Evolutionary conservation across 2,329 filamentous ascomycete species (phyloP), one percentile per base, ranked within the genome.

Genomic region (Epichloe festucae): DNA sequence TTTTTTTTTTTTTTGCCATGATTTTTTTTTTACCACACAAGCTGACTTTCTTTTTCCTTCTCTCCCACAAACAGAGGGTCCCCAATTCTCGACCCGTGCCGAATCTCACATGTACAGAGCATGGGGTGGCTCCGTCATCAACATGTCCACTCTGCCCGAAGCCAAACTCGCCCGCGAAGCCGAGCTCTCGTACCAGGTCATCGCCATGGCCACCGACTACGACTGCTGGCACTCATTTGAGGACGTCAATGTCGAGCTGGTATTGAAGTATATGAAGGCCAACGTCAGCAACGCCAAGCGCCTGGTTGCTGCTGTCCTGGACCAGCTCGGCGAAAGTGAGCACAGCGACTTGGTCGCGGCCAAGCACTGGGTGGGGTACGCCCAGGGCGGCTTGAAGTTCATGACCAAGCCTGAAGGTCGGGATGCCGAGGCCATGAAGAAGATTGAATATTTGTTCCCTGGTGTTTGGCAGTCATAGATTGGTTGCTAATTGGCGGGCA

Each of bases 141-240:
- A 97, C 79, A 98, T 98, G 93, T 95, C 88, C 44, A 85, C 85
- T 14, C 78, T 98, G 15, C 93, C 93, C 19, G 93, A 98, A 73
- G 87, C 91, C 48, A 98, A 98, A 76, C 82, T 98, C 19, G 93
- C 93, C 10, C 84, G 88, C 50, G 93, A 98, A 73, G 93, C 93
- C 23, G 93, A 98, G 74, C 86, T 98, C 60, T 86, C 85, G 38
- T 97, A 97, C 70, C 89, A 95, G 73, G 94, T 96, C 80, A 95
- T 98, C 63, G 95, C 91, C 76, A 98, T 98, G 93, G 88, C 89
- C 36, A 98, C 93, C 31, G 93, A 98, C 74, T 98, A 98, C 69
- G 93, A 98, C 74, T 97, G 91, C 81, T 98, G 93, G 93, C 86
- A 90, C 65, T 82, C 79, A 19, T 79, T 78, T 47, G 85, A 82